Evolutionary conservation across 257 asterid species (phyloP).

Genomic region (Agastache rugosa): DNA sequence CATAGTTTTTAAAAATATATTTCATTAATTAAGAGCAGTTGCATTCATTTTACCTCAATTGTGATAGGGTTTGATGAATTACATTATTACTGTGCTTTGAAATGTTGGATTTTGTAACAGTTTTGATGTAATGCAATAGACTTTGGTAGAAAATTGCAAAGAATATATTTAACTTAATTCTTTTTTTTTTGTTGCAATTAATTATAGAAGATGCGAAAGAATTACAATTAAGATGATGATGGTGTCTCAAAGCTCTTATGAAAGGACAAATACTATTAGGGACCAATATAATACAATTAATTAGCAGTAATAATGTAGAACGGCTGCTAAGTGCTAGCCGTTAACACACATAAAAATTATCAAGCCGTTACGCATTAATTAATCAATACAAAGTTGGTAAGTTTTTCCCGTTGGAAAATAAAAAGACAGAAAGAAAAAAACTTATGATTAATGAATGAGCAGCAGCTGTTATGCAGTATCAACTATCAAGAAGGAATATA

Average conservation of each 20-base stretch:
- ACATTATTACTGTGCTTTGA: no score
- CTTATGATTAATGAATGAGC: neutral
- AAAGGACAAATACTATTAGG: no score
- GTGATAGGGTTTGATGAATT: neutral
- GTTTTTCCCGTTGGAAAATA: neutral
- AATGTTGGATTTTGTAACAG: neutral
- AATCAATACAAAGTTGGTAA: neutral
- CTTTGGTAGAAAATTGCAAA: neutral
- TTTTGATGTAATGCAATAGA: neutral
- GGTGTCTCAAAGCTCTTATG: no score
- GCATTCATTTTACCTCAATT: neutral
- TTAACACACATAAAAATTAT: slow-evolving; percentile 5
- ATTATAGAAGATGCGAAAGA: no score
- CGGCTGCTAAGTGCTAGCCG: slow-evolving; percentile 35
- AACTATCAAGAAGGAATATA: no score
- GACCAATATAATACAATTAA: neutral
- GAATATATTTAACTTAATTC: no score
- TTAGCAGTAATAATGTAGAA: neutral
- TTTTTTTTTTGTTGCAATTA: no score
- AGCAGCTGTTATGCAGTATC: slow-evolving; percentile 27
- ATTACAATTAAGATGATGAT: no score
- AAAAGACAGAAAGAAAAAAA: neutral
- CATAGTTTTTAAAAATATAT: neutral
- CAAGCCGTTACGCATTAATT: slow-evolving; percentile 34
- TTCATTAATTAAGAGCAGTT: neutral